Evolutionary conservation across 176 grass and related monocot species (phyloP).

Genomic region (Pontederia paniculata): DNA sequence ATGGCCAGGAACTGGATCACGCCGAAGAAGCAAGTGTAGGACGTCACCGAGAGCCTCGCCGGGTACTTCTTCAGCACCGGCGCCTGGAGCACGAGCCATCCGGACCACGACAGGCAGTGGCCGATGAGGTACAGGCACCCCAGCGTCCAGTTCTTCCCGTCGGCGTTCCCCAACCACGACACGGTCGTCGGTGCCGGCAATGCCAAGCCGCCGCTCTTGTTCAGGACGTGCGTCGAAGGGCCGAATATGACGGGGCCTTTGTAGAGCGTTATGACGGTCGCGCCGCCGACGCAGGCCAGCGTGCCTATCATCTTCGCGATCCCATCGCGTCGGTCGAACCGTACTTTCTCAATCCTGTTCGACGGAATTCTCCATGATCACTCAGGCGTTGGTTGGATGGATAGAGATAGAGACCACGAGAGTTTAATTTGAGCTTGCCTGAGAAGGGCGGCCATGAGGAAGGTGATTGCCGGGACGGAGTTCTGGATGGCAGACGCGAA

Average conservation of each 20-base stretch:
- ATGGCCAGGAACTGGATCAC: constrained; percentile 97
- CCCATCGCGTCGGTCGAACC: constrained; percentile 65
- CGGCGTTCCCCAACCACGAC: constrained; percentile 20
- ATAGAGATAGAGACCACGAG: too few relatives aligned
- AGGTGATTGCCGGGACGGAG: constrained; percentile 96
- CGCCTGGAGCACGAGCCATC: constrained; percentile 90
- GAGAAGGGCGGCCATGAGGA: constrained; percentile 80
- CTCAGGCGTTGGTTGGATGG: not conserved
- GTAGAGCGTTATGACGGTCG: constrained; percentile 88
- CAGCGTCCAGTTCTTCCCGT: constrained; percentile 80
- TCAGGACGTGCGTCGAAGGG: constrained; percentile 11
- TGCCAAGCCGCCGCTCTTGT: not conserved
- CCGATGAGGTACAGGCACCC: constrained; percentile 91
- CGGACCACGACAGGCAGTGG: constrained; percentile 96
- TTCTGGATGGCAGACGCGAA: constrained; percentile 98
- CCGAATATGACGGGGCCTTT: constrained; percentile 73
- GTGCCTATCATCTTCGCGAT: constrained; percentile 69
- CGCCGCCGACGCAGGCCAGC: constrained; percentile 69
- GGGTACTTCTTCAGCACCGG: constrained; percentile 97
- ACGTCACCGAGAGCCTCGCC: constrained; percentile 77
- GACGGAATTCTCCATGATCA: not conserved
- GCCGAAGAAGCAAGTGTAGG: constrained; percentile 99
- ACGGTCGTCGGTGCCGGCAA: not conserved
- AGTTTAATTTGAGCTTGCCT: constrained; percentile 19
- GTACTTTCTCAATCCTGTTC: constrained; percentile 73